These are phyloP conservation scores for Pholiota adiposa DNA, from an alignment of 1,284 basidiomycete species.

Conservation along the genomic window DNA sequence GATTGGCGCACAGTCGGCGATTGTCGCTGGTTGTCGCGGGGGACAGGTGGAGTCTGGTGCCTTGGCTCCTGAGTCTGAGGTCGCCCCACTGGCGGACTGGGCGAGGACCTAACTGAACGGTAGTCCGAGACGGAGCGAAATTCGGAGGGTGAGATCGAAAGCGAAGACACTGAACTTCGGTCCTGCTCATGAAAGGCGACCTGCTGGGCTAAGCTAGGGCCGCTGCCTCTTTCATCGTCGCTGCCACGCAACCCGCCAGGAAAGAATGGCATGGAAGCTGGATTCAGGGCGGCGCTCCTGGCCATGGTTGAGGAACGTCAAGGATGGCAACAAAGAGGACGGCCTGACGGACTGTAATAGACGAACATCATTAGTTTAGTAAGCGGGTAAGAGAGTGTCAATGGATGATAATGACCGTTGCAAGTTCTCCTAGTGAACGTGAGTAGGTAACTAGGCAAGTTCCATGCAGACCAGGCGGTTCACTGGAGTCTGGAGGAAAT, in stretches of 20 bases:
- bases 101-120: constrained; percentile 70
- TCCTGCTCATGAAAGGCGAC: constrained; percentile 58
- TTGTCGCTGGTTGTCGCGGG: constrained; percentile 42
- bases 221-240: constrained; percentile 54
- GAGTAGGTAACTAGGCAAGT: constrained; percentile 38
- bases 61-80: constrained; percentile 31
- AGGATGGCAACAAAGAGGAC: constrained; percentile 27
- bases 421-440: constrained; percentile 16
- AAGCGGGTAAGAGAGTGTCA: constrained; percentile 25
- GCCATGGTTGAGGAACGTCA: constrained; percentile 57
- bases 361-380: constrained; percentile 25
- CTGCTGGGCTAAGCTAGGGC: constrained; percentile 45
- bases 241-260: constrained; percentile 62
- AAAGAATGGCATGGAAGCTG: constrained; percentile 82
- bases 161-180: constrained; percentile 54
- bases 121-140: constrained; percentile 30
- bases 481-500: constrained; percentile 18
- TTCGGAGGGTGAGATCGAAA: constrained; percentile 63
- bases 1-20: constrained; percentile 51
- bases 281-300: constrained; percentile 75
- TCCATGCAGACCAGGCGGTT: constrained; percentile 39
- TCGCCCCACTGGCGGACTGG: constrained; percentile 58
- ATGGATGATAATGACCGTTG: constrained; percentile 22
- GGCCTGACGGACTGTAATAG: constrained; percentile 17
- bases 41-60: constrained; percentile 37